Evolutionary conservation across 2,329 filamentous ascomycete species (phyloP), one percentile per base, ranked within the genome.

Genomic region (Cercospora sp.): DNA sequence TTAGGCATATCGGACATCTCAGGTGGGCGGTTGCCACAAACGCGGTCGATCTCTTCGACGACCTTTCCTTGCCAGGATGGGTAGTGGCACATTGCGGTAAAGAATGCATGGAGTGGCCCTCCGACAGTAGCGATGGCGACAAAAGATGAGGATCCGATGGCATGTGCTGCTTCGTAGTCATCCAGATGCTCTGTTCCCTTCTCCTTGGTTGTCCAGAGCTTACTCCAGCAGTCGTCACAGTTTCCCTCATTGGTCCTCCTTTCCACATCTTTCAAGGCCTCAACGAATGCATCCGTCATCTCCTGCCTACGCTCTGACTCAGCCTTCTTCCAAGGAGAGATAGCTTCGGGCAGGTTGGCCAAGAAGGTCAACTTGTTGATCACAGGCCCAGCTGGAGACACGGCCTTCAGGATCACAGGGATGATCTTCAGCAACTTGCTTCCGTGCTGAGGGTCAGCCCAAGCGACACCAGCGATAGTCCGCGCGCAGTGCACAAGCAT

Each of bases 331-430:
- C 71, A 78, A 13, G 76, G 75, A 18, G 75, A 77, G 30, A 78
- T 71, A 6, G 71, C 64, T 18, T 72, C 72, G 0, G 76, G 76
- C 7, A 78, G 68, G 67, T 78, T 74, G 45, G 69, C 64, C 42
- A 78, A 69, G 73, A 78, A 78, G 28, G 76, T 75, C 10, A 78
- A 69, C 67, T 75, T 76, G 73, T 78, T 78, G 68, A 76, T 75
- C 60, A 78, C 70, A 3, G 76, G 76, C 5, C 76, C 73, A 30
- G 73, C 76, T 5, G 76, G 76, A 8, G 76, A 78, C 5, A 78
- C 76, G 16, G 74, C 73, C 69, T 78, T 78, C 36, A 78, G 71
- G n/a, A 78, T 73, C 9, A 72, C 69, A 3, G 76, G 76, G 28
- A 78, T 75, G 68, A 78, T 74, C 20, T 70, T 76, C 40, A 78